phyloP scores from a whole-genome alignment of 306 rosid species.

The Prunus mongolica region DNA sequence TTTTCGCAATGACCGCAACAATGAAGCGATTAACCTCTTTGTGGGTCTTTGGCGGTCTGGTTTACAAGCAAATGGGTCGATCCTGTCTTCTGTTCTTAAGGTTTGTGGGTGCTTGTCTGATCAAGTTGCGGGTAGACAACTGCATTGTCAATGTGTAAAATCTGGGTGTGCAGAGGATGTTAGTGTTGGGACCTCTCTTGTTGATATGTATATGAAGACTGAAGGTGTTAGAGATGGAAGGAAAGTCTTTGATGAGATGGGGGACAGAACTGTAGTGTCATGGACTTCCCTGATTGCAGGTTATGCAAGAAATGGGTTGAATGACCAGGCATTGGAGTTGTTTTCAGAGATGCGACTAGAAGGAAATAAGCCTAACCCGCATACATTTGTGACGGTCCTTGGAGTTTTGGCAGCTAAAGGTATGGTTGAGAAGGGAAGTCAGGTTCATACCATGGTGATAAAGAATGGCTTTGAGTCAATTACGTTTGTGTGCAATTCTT shows the following conservation, averaged over 20 bases:
- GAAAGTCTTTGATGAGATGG: slow-evolving; percentile 74
- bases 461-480: slow-evolving; percentile 61
- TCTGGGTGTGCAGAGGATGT: slow-evolving; percentile 52
- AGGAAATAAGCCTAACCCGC: slow-evolving; percentile 54
- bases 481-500: slow-evolving; percentile 51
- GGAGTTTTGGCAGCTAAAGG: slow-evolving; percentile 55
- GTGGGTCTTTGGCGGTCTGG: slow-evolving; percentile 33
- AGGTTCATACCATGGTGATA: slow-evolving; percentile 55
- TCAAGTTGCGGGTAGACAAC: slow-evolving; percentile 50
- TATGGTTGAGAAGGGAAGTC: slow-evolving; percentile 49
- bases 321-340: slow-evolving; percentile 33
- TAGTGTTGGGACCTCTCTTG: slow-evolving; percentile 71
- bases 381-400: slow-evolving; percentile 49
- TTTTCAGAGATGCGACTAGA: slow-evolving; percentile 51
- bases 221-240: slow-evolving; percentile 50
- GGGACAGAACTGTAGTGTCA: slow-evolving; percentile 59
- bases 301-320: slow-evolving; percentile 47
- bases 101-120: slow-evolving; percentile 50
- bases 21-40: slow-evolving; percentile 46
- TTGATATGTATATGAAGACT: slow-evolving; percentile 87
- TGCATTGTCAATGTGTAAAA: slow-evolving; percentile 67
- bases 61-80: slow-evolving; percentile 36
- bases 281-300: slow-evolving; percentile 82
- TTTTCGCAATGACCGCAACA: slow-evolving; percentile 39
- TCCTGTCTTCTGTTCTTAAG: slow-evolving; percentile 55